Base-by-base conservation (phyloP, 805 yeast genomes). In the Cyberlindnera amylophila region DNA sequence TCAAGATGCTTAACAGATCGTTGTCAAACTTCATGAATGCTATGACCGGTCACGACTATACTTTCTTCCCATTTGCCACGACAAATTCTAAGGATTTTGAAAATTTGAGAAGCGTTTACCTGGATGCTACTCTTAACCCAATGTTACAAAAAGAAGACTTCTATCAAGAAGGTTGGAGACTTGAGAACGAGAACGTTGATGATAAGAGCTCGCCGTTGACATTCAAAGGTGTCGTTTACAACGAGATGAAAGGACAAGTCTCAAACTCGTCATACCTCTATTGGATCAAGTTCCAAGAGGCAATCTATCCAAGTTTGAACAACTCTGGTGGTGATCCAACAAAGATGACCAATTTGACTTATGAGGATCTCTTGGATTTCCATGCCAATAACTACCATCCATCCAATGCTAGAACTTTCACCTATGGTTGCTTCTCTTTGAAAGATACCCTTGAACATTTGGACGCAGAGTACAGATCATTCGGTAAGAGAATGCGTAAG, bases 201-300 rank as follows among this genome's bases (percentile, higher is more conserved):
- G 89, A 90, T 58, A 66, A 68, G 13, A 45, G 54, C 0, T 72
- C 86, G 12, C 85, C 87, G 1, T 58, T 93, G 32, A 70, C 69
- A 4, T 87, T 88, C 63, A 93, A 93, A 63, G 99, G 99, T 35
- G 99, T 93, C 27, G 99, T 93, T 3, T 93, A 86, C 62, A 93
- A 93, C 60, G 99, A 93, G 66, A 93, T 93, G 99, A 93, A 93
- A 64, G 99, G 99, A 8, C 97, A 91, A 64, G 78, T 87, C 58
- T 85, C 96, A 0, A 91, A 88, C 61, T 77, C 96, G 0, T 78
- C 90, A 3, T 93, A 93, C 62, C 75, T 82, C 49, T 89, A 74
- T 60, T 91, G 90, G 78, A 86, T 82, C 56, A 78, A 81, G 49
- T 91, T 82, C 68, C 88, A 86, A 57, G 86, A 87, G 63, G 67